Conservation (phyloP, 108 stramenopile genomes). For the Fistulifera pelliculosa region DNA sequence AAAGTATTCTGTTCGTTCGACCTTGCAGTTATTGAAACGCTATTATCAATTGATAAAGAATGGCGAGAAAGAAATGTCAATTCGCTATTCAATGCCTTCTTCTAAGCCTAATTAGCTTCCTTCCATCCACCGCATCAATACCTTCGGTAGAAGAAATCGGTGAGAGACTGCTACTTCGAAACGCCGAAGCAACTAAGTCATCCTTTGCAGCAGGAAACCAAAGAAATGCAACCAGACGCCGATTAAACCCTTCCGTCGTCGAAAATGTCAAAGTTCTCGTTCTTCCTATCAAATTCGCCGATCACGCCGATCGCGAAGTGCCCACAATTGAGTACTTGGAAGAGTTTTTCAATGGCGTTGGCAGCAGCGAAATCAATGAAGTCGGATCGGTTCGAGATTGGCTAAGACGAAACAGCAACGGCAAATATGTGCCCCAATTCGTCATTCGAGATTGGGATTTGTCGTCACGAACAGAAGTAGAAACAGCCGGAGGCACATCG, state of each 20-base stretch:
- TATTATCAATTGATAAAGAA: too few relatives aligned
- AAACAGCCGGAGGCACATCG: slow-evolving; percentile 2
- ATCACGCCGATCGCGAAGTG: slow-evolving; percentile 2
- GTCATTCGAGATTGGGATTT: background rate
- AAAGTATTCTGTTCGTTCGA: too few relatives aligned
- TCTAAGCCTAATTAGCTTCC: too few relatives aligned
- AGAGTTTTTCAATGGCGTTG: slow-evolving; percentile 4
- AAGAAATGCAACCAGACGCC: slow-evolving; percentile 1
- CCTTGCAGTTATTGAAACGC: too few relatives aligned
- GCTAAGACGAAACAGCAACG: background rate
- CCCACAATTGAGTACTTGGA: slow-evolving; percentile 5
- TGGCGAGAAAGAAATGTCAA: too few relatives aligned
- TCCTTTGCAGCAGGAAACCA: background rate
- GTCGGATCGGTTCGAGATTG: background rate
- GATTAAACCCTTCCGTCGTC: background rate
- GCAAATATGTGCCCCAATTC: background rate
- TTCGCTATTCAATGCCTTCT: too few relatives aligned
- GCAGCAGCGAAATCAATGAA: background rate
- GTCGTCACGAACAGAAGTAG: slow-evolving; percentile 7
- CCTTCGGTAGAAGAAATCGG: too few relatives aligned
- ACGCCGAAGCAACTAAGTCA: too few relatives aligned
- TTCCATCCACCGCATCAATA: too few relatives aligned
- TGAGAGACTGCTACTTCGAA: too few relatives aligned
- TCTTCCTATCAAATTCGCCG: slow-evolving; percentile 7
- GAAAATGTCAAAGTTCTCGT: slow-evolving; percentile 2